These are phyloP conservation scores for Elsinoe batatas DNA, from an alignment of 2,329 filamentous ascomycete genomes.

Conservation along the genomic window DNA sequence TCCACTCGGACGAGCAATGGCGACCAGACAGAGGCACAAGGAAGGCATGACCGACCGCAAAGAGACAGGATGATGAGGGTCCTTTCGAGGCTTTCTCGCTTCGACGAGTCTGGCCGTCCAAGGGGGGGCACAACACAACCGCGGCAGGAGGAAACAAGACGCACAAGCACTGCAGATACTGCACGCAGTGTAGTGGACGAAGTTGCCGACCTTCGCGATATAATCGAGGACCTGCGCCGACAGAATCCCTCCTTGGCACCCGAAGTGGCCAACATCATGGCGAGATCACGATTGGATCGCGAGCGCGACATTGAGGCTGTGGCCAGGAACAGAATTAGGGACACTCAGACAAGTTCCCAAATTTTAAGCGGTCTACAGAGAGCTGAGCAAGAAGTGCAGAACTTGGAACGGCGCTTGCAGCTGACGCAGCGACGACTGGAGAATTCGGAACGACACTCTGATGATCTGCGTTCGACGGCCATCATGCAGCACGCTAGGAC, in stretches of 20 bases:
- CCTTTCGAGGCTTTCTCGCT: neutral
- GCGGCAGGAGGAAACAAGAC: neutral
- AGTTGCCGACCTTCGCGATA: conserved; percentile 31
- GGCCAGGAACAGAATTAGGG: conserved; percentile 17
- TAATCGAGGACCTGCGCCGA: conserved; percentile 32
- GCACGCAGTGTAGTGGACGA: conserved; percentile 18
- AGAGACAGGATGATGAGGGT: conserved; percentile 9
- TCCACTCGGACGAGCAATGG: neutral
- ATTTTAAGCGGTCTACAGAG: conserved; percentile 13
- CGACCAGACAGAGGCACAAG: neutral
- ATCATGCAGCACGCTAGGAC: conserved; percentile 25
- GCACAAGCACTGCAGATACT: neutral
- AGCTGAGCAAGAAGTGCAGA: conserved; percentile 20
- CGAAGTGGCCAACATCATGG: conserved; percentile 30
- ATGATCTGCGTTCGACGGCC: conserved; percentile 24
- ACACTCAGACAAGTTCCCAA: conserved; percentile 17
- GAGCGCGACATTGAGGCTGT: conserved; percentile 23
- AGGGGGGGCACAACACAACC: neutral
- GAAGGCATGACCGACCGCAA: neutral
- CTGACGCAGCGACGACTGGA: conserved; percentile 22
- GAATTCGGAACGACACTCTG: conserved; percentile 21
- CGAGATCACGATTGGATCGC: conserved; percentile 28
- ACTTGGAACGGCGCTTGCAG: conserved; percentile 21
- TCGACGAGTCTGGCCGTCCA: conserved; percentile 7
- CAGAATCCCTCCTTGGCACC: conserved; percentile 31